These are phyloP conservation scores for Verbascum thapsus DNA, from an alignment of 257 asterid genomes.

Conservation along the genomic window DNA sequence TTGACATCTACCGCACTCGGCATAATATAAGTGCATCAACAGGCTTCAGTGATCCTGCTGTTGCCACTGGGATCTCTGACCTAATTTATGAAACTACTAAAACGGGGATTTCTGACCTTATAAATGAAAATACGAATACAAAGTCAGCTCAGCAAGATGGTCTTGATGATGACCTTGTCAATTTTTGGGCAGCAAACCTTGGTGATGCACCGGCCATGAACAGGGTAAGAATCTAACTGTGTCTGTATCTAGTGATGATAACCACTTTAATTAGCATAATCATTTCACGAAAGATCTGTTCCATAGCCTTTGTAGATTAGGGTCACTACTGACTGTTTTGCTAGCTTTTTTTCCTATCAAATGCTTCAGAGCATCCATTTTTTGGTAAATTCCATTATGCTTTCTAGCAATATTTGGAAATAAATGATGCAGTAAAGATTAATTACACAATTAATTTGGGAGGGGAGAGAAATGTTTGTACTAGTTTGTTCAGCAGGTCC, in stretches of 20 bases:
- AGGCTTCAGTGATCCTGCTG: constrained; percentile 96
- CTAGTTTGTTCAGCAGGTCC: constrained; percentile 4
- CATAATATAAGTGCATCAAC: constrained; percentile 97
- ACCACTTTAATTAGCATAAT: not conserved
- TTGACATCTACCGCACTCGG: constrained; percentile 94
- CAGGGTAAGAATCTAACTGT: constrained; percentile 59
- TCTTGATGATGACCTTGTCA: constrained; percentile 95
- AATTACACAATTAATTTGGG: not conserved
- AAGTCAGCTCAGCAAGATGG: constrained; percentile 70
- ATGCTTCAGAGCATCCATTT: not conserved
- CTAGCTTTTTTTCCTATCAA: constrained; percentile 18
- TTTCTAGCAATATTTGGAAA: not conserved
- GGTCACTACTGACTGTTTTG: constrained; percentile 3
- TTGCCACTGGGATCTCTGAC: constrained; percentile 94
- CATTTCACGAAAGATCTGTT: not conserved
- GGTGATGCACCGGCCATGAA: constrained; percentile 99
- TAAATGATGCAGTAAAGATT: not conserved
- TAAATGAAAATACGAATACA: constrained; percentile 67
- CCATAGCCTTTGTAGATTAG: not conserved
- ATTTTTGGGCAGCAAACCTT: constrained; percentile 96
- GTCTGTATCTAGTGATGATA: constrained; percentile 11
- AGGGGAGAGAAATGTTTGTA: not conserved
- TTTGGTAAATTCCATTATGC: not conserved
- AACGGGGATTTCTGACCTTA: constrained; percentile 73
- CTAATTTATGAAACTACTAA: constrained; percentile 90